Base-by-base conservation (phyloP, 257 asterid species). In the Jacaranda copaia region DNA sequence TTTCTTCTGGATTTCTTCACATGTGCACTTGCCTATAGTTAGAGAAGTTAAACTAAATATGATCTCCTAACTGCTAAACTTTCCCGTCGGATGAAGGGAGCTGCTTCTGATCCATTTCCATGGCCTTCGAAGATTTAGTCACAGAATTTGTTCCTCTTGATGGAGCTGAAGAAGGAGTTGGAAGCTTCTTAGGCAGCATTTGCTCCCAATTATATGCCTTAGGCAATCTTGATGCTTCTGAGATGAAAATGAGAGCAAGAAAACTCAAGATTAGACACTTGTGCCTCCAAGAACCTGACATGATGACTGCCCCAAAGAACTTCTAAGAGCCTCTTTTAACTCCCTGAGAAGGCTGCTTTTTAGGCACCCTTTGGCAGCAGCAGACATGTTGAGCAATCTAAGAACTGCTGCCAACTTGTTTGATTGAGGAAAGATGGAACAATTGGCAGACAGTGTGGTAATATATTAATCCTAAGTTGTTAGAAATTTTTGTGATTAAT, bases 121-220 rank as follows among this genome's bases (percentile, higher is more conserved):
- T 12, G 0, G 78, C 80, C 32, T 75, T 78, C 2, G 84, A 81
- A 36, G 92, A 78, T 1, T 81, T 76, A 5, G 85, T 70, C 1
- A 80, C 86, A n/a, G 89, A 87, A 81, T 93, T 88, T 2, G 96
- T 84, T 15, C 98, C 96, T 67, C 79, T 91, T 2, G 98, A 93
- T 6, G 98, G 97, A 81, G 97, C 85, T 13, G 97, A 91, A 68
- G 92, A 83, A 1, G 91, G 97, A n/a, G 85, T 80, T 6, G 97
- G 97, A 32, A 91, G 88, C 90, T 88, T 93, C 90, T 93, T 93
- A 11, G 98, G 98, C 81, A 90, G 72, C 98, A 91, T 93, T 77
- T 93, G 98, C 42, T 86, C 93, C 93, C 92, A 93, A 49, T 46
- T 78, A 48, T 80, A 80, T 6, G 82, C 87, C 80, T 84, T 86